Evolutionary conservation across 139 green algal genomes (phyloP), one percentile per base, ranked within the genome.

Genomic region (Yamagishiella unicocca): DNA sequence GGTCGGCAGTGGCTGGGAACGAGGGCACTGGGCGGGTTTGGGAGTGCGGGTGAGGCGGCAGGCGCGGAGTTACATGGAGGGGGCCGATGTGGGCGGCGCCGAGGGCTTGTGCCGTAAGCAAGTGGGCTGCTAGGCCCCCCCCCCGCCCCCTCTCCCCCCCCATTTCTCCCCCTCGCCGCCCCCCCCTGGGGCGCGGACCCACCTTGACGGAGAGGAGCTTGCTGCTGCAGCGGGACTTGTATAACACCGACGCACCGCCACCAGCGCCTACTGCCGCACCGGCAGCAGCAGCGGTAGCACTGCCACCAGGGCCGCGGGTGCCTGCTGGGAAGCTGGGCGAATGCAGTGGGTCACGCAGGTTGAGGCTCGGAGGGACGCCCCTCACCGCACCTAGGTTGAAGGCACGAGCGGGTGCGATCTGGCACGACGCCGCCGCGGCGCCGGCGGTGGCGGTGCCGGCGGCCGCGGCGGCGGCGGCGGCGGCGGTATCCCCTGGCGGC

Each of bases 211-310:
- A 78, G 21, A 78, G 6, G 7, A 78, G 70, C 14, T 33, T n/a
- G 70, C 70, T 78, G 42, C 38, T 78, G 40, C 70, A 78, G 22
- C 70, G 70, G 21, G 70, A 78, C 25, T 38, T 78, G 70, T 78
- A 78, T 24, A 78, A 19, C 40, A 78, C 70, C 4, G 70, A 78
- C 40, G 38, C 67, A 9, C 67, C 35, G 67, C 3, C 21, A 14
- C 4, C 67, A 14, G 27, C 50, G 50, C 50, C 50, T 55, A 1
- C 24, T 19, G 70, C 70, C 3, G 21, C 40, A 24, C 37, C 40
- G 70, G 38, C 70, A 17, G 19, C 70, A 21, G 38, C 37, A 1
- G 70, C 37, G 33, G 37, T 27, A 24, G 68, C 38, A 54, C 38
- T 14, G 17, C 22, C 67, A 14, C 33, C 33, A n/a, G 37, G 67